Percentiles rank a stretch among this genome's conserved stretches.
Conservation (phyloP, 306 rosid species). For the Glycine latifolia region DNA sequence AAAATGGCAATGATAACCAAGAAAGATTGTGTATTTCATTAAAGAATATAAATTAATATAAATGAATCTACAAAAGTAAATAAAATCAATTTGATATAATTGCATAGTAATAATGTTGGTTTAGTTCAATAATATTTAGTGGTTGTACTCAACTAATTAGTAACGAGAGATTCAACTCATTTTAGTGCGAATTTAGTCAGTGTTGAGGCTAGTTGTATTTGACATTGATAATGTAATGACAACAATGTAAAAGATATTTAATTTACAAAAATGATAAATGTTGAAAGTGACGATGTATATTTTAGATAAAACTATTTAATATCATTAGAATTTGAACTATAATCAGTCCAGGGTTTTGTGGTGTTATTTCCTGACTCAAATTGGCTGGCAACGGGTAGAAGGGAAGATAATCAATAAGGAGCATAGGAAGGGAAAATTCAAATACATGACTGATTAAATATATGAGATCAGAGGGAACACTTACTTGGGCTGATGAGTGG, state of each 20-base stretch:
- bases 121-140: not conserved
- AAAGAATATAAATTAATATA: constrained; percentile 4
- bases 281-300: constrained; percentile 12
- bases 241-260: not conserved
- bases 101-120: not conserved
- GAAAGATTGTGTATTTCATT: constrained; percentile 1
- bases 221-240: not conserved
- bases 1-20: constrained; percentile 8
- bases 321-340: constrained; percentile 25
- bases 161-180: not conserved
- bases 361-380: not conserved
- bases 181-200: not conserved
- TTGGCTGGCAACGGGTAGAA: constrained; percentile 22
- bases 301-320: constrained; percentile 17
- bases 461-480: constrained; percentile 46
- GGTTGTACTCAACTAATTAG: not conserved
- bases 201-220: constrained; percentile 7
- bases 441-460: constrained; percentile 35
- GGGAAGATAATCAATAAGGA: constrained; percentile 13
- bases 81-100: not conserved
- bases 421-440: constrained; percentile 21
- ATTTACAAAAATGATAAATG: constrained; percentile 15
- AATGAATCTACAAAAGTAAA: not conserved
- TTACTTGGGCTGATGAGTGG: constrained; percentile 98
- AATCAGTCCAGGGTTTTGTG: constrained; percentile 8